Conservation (phyloP, 2,329 filamentous ascomycete genomes). For the Aureobasidium leucospermi region DNA sequence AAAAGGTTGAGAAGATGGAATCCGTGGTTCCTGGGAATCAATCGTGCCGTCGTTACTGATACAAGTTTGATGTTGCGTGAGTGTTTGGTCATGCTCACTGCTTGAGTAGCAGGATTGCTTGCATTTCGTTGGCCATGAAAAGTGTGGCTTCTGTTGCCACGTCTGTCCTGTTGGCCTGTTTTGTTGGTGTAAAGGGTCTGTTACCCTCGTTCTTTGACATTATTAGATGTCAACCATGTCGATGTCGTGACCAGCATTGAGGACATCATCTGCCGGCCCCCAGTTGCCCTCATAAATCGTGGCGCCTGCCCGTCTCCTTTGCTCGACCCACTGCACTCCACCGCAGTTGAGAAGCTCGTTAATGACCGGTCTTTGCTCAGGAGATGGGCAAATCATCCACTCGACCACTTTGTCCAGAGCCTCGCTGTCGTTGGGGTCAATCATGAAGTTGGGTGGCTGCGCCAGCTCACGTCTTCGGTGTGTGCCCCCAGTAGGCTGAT, state of each 20-base stretch:
- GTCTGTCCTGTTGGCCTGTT: constrained; percentile 2
- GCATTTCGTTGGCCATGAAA: background rate
- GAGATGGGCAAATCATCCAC: constrained; percentile 79
- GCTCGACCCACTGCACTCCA: constrained; percentile 72
- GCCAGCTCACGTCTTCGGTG: constrained; percentile 47
- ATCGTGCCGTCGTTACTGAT: constrained; percentile 13
- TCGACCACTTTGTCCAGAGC: constrained; percentile 78
- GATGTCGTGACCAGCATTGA: constrained; percentile 45
- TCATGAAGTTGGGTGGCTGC: constrained; percentile 80
- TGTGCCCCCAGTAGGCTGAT: constrained; percentile 10
- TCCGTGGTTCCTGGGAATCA: constrained; percentile 13
- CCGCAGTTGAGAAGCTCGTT: constrained; percentile 65
- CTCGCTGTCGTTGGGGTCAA: constrained; percentile 61
- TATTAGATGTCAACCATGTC: constrained; percentile 54
- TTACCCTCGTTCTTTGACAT: background rate
- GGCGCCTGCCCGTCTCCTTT: constrained; percentile 74
- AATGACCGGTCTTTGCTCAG: constrained; percentile 63
- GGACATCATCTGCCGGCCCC: constrained; percentile 66
- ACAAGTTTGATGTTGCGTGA: constrained; percentile 7
- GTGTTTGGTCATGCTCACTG: background rate
- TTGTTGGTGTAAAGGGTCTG: constrained; percentile 5
- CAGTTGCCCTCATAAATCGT: constrained; percentile 95
- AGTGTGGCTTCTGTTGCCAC: constrained; percentile 9
- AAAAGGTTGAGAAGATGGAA: background rate
- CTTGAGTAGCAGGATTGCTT: background rate